A percentile compares a stretch with the other conserved stretches of the same genome.
Evolutionary conservation across 1,284 basidiomycete genomes (phyloP).

Genomic region (Melampsora larici-populina): DNA sequence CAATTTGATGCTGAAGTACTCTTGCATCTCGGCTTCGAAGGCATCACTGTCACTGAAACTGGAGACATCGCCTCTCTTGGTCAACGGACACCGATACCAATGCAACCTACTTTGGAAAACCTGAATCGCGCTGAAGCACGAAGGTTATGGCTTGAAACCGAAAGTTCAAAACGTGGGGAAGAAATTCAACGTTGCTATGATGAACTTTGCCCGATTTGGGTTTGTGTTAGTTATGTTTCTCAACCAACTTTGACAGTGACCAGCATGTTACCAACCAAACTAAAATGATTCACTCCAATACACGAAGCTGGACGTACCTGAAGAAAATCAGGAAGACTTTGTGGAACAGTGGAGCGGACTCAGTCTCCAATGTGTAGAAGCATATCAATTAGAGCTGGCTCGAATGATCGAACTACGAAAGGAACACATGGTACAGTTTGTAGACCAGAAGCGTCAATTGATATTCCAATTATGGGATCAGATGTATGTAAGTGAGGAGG

Average conservation of each 20-base stretch:
- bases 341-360: conserved; percentile 73
- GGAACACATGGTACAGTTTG: conserved; percentile 80
- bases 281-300: not conserved
- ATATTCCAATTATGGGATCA: conserved; percentile 80
- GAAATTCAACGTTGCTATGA: conserved; percentile 82
- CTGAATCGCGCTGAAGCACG: not conserved
- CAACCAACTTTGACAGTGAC: not conserved
- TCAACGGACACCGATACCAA: conserved; percentile 14
- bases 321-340: conserved; percentile 72
- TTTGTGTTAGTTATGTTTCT: conserved; percentile 48
- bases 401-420: conserved; percentile 84
- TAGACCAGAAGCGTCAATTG: conserved; percentile 74
- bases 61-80: conserved; percentile 22
- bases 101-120: conserved; percentile 28
- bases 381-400: conserved; percentile 81
- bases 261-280: not conserved
- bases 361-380: conserved; percentile 51
- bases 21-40: conserved; percentile 21
- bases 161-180: conserved; percentile 58
- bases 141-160: conserved; percentile 12
- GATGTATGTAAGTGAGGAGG: conserved; percentile 76
- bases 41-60: conserved; percentile 19
- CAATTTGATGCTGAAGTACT: conserved; percentile 27
- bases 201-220: conserved; percentile 76
- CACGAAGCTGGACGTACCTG: conserved; percentile 64